Base-by-base conservation (phyloP, 495 filamentous ascomycete species). In the Sporormia fimetaria region DNA sequence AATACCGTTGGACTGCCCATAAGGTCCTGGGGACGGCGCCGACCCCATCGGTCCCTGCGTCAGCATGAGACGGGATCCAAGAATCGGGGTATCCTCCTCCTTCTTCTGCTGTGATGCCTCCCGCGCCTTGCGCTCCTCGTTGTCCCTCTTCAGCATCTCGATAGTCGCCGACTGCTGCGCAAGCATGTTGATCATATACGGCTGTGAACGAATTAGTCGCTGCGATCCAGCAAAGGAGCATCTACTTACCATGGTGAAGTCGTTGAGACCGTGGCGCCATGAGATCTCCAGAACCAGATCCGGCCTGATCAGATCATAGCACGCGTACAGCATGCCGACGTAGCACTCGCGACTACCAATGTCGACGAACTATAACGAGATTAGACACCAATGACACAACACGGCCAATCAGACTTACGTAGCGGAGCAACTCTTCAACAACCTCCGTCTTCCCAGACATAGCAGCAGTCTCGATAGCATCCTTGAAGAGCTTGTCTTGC, bases 281-380 rank as follows among this genome's bases (percentile, higher is more conserved):
- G 88, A 94, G 36, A 99, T 69, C 67, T 99, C 92, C 67, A 99
- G 76, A 42, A 96, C 80, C 28, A 86, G 71, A 50, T 94, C 81
- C 9, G 92, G 80, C 12, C 81, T 82, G 57, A 99, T 88, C 34
- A 99, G 76, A 44, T 99, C 92, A 64, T 99, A 94, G 72, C 92
- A 99, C 36, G 92, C 78, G 57, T 99, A 99, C 39, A 99, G 74
- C 87, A 96, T 96, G 49, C 87, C 92, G 22, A 94, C 88, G 62
- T 94, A 99, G 69, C 92, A 99, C 66, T 99, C 92, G 28, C 87
- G 83, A 70, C 85, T 94, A 54, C 92, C 92, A 62, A 96, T 95
- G 59, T 96, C 92, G 53, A 99, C 90, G 54, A 99, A 99, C 90
- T 98, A 64, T 4, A 46, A 36, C 20, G 47, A 48, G 15, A 49